Conservation (phyloP, 2,329 filamentous ascomycete genomes). For the Aspergillus nomiae region DNA sequence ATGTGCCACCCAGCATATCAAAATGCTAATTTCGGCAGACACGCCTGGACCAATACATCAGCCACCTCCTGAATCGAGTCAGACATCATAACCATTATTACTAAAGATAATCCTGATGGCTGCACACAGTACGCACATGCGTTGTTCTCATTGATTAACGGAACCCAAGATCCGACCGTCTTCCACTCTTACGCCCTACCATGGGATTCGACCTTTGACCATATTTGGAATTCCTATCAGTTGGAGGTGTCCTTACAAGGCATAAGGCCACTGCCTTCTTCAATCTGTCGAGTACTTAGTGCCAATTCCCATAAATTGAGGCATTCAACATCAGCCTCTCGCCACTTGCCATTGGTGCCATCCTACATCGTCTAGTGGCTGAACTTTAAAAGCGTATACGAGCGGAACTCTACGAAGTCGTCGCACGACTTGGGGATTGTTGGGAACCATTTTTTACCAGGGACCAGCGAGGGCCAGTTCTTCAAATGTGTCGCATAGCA, state of each 20-base stretch:
- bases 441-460: background rate
- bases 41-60: conserved; percentile 16
- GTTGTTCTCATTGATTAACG: background rate
- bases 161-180: background rate
- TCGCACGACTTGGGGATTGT: background rate
- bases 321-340: background rate
- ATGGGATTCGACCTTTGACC: background rate
- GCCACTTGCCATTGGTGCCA: background rate
- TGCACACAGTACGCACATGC: background rate
- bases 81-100: background rate
- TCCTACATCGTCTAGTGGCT: background rate
- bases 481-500: background rate
- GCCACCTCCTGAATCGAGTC: conserved; percentile 25
- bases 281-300: background rate
- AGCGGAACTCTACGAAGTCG: background rate
- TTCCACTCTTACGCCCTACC: background rate
- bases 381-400: background rate
- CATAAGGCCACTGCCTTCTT: background rate
- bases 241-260: background rate
- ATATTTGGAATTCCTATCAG: background rate
- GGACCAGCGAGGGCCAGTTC: background rate
- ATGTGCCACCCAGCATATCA: conserved; percentile 4
- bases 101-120: background rate
- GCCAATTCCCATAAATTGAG: background rate
- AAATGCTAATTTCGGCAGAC: conserved; percentile 9